These are phyloP conservation scores for Sordaria brevicollis DNA, from an alignment of 495 filamentous ascomycete species.

Conservation along the genomic window DNA sequence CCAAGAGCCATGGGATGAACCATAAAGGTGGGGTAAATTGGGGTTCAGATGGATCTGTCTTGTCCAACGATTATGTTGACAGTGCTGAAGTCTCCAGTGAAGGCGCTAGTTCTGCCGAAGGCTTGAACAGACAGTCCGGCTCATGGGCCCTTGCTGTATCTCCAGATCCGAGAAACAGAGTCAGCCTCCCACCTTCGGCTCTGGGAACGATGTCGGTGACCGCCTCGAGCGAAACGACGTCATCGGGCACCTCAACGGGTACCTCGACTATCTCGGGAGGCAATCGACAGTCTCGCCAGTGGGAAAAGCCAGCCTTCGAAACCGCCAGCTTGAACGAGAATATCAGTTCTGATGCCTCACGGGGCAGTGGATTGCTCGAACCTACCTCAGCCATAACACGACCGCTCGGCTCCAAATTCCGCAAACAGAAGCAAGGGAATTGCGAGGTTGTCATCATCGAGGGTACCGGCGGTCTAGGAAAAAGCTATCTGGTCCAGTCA, in stretches of 20 bases:
- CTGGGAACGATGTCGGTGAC: conserved; percentile 21
- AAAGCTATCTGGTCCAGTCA: conserved; percentile 71
- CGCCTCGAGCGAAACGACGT: conserved; percentile 25
- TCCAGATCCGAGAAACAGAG: conserved; percentile 35
- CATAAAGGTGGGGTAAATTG: conserved; percentile 34
- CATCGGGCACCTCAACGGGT: conserved; percentile 24
- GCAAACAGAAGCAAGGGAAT: conserved; percentile 51
- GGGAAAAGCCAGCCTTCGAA: conserved; percentile 18
- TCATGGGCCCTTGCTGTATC: conserved; percentile 41
- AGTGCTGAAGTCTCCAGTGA: conserved; percentile 41
- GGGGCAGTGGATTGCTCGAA: conserved; percentile 19
- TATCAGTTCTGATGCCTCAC: conserved; percentile 19
- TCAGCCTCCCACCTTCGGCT: conserved; percentile 21
- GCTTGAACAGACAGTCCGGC: conserved; percentile 22
- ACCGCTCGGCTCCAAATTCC: conserved; percentile 44
- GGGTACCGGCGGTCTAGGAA: conserved; percentile 70
- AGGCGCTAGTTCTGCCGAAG: conserved; percentile 38
- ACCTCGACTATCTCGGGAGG: conserved; percentile 22
- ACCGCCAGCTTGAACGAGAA: conserved; percentile 13
- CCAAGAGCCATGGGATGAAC: conserved; percentile 42
- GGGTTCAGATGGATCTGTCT: conserved; percentile 43
- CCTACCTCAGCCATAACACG: conserved; percentile 30
- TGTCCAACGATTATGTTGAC: conserved; percentile 48
- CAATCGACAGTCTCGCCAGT: conserved; percentile 18
- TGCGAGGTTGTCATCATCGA: conserved; percentile 73